These are phyloP conservation scores for Pichia sp. DNA, from an alignment of 1,139 yeast genomes.

Conservation along the genomic window DNA sequence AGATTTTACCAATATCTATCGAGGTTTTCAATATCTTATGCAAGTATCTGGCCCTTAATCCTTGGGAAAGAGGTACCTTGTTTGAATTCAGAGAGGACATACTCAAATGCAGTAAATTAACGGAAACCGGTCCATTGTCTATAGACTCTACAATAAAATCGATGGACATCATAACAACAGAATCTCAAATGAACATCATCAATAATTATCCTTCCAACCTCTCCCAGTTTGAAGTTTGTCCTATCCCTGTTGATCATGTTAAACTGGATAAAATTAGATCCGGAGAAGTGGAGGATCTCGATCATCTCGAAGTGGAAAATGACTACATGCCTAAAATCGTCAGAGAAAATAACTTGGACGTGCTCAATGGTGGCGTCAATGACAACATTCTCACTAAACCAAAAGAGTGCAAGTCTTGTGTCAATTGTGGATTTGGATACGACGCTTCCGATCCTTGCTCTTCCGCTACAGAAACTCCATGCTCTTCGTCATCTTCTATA, in stretches of 20 bases:
- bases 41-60: constrained; percentile 56
- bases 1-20: constrained; percentile 62
- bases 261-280: constrained; percentile 27
- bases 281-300: constrained; percentile 26
- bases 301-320: constrained; percentile 27
- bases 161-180: constrained; percentile 27
- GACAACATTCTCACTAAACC: constrained; percentile 2
- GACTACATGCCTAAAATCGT: constrained; percentile 22
- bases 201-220: background rate
- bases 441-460: constrained; percentile 11
- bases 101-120: constrained; percentile 36
- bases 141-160: constrained; percentile 27
- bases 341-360: constrained; percentile 12
- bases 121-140: constrained; percentile 38
- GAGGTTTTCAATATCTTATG: constrained; percentile 54
- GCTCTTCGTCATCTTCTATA: background rate
- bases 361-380: constrained; percentile 12
- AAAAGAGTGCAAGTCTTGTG: constrained; percentile 28
- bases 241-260: constrained; percentile 34
- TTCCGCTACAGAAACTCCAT: background rate
- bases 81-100: constrained; percentile 43
- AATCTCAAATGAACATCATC: constrained; percentile 22
- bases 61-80: constrained; percentile 57
- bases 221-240: constrained; percentile 26
- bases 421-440: constrained; percentile 28